Base-by-base conservation (phyloP, 2,329 filamentous ascomycete species). In the Ophiostoma perfectum region DNA sequence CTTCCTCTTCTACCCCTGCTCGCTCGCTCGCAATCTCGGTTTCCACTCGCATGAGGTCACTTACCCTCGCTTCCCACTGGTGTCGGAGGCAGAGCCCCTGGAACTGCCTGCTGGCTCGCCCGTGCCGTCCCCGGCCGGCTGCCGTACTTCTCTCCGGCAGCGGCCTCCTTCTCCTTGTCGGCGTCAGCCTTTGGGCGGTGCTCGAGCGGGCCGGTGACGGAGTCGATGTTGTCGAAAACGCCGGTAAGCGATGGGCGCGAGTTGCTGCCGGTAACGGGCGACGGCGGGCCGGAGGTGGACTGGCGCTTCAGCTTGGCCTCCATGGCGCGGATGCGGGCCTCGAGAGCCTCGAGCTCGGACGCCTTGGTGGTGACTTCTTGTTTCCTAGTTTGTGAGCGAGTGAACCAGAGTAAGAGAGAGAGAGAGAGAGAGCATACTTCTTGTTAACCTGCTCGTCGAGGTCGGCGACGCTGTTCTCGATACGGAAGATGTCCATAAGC, bases 401-500 rank as follows among this genome's bases (percentile, higher is more conserved):
- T 12, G n/a, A 38, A 11, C 3, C 38, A 4, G 16, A n/a, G 36
- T 14, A 27, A n/a, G 16, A n/a, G 12, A 41, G 16, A 60, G 7
- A 27, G 16, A 63, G n/a, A 16, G 39, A 16, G 39, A 47, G 7
- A 1, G 39, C 88, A 76, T 82, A 97, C 93, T 93, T 94, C 78
- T 92, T 86, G 76, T 92, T 86, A 70, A 97, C 87, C 73, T 90
- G 86, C 77, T 89, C 84, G 75, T 90, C 87, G 47, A 96, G 84
- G 71, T 90, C 85, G 75, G 89, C 86, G 69, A 95, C 76, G 73
- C 89, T 89, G 78, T 88, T 90, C 74, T 95, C 91, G 76, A 97
- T 88, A 75, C 90, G 90, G 82, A 97, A 97, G 74, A 96, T 90
- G 77, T 92, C 90, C 82, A 94, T 90, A 70, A 97, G 83, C 77